These are phyloP conservation scores for Zasmidium cellare DNA, from an alignment of 2,329 filamentous ascomycete species.

Conservation along the genomic window DNA sequence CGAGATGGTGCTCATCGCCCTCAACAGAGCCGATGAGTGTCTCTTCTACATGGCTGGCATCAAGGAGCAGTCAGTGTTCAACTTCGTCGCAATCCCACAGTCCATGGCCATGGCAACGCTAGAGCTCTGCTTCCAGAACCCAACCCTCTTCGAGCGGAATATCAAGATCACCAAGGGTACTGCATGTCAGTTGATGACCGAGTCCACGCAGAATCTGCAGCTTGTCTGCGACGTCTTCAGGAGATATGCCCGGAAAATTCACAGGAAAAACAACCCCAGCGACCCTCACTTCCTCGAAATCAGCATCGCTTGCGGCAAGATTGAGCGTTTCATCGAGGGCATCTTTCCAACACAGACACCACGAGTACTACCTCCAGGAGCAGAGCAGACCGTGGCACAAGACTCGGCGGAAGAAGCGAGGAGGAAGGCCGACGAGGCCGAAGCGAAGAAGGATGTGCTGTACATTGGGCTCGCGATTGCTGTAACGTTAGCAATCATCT, in stretches of 20 bases:
- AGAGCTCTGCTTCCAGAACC: conserved; percentile 89
- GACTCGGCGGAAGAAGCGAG: conserved; percentile 58
- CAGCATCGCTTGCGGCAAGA: conserved; percentile 86
- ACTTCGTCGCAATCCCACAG: conserved; percentile 97
- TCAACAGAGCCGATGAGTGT: conserved; percentile 86
- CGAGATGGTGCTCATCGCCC: conserved; percentile 89
- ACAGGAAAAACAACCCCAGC: conserved; percentile 88
- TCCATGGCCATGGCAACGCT: conserved; percentile 96
- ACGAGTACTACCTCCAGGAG: conserved; percentile 45
- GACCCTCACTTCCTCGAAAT: conserved; percentile 93
- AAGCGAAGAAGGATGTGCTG: conserved; percentile 56
- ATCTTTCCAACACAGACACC: conserved; percentile 85
- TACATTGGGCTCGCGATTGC: conserved; percentile 69
- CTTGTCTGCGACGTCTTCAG: conserved; percentile 81
- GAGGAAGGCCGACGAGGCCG: conserved; percentile 52
- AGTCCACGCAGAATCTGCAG: conserved; percentile 87
- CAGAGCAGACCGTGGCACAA: conserved; percentile 40
- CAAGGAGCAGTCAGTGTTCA: conserved; percentile 95
- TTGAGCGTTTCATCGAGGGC: conserved; percentile 93
- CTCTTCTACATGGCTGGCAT: conserved; percentile 97
- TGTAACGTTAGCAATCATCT: conserved; percentile 68
- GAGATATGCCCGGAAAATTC: conserved; percentile 75
- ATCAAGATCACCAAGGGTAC: conserved; percentile 97
- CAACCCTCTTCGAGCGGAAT: conserved; percentile 78
- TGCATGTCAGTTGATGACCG: conserved; percentile 86